Conservation (phyloP, 2,329 filamentous ascomycete species). For the Talaromyces sp. region DNA sequence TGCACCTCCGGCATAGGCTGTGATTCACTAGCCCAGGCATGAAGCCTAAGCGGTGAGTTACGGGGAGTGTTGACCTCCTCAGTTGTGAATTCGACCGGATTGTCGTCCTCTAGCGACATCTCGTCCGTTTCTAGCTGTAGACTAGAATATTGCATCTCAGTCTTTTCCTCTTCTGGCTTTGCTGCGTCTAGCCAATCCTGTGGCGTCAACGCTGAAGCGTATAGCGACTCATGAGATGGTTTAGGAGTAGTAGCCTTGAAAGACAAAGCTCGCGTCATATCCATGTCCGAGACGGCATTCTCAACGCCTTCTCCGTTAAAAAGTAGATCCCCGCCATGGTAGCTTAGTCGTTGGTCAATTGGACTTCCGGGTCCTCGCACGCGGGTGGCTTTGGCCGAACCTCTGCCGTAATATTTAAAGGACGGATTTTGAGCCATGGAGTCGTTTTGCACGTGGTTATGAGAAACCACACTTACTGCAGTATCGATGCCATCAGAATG, state of each 20-base stretch:
- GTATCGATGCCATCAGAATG: constrained; percentile 31
- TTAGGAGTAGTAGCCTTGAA: constrained; percentile 20
- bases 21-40: constrained; percentile 23
- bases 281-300: constrained; percentile 23
- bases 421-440: constrained; percentile 32
- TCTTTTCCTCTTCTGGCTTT: constrained; percentile 17
- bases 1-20: constrained; percentile 22
- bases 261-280: constrained; percentile 24
- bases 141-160: not conserved
- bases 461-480: constrained; percentile 32
- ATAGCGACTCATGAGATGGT: constrained; percentile 18
- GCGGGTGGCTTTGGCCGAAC: constrained; percentile 26
- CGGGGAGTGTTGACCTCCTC: constrained; percentile 26
- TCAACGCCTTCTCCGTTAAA: constrained; percentile 24
- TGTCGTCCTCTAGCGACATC: not conserved
- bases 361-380: constrained; percentile 26
- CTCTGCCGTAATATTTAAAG: constrained; percentile 24
- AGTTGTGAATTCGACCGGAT: not conserved
- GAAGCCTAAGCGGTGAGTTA: constrained; percentile 30
- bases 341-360: constrained; percentile 23
- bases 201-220: constrained; percentile 34
- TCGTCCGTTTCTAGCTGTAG: not conserved
- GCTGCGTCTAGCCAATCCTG: constrained; percentile 44
- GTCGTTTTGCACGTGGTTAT: constrained; percentile 23
- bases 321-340: constrained; percentile 23